phyloP scores from a whole-genome alignment of 371 early-diverging fungal species.

The Fennellomyces sp. region DNA sequence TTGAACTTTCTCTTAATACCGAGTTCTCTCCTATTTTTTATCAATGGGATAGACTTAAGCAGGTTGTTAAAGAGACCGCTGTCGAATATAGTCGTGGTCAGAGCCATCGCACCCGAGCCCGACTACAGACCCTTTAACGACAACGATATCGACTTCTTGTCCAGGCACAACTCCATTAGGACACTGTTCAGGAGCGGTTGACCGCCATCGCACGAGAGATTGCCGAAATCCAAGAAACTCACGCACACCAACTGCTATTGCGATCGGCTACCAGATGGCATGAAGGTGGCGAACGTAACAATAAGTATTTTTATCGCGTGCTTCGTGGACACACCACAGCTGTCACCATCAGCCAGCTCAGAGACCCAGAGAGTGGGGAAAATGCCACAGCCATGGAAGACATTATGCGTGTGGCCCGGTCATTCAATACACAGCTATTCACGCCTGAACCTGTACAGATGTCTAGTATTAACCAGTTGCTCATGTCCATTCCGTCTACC shows the following conservation, averaged over 20 bases:
- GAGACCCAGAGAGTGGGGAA: not conserved
- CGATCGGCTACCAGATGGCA: constrained; percentile 21
- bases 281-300: constrained; percentile 31
- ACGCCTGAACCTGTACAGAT: constrained; percentile 6
- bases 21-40: not conserved
- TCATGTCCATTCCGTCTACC: not conserved
- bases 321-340: constrained; percentile 10
- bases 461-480: not conserved
- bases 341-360: constrained; percentile 14
- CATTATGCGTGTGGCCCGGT: not conserved
- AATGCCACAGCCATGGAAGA: not conserved
- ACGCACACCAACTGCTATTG: constrained; percentile 3
- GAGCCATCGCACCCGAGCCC: not conserved
- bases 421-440: constrained; percentile 7
- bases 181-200: too few relatives aligned
- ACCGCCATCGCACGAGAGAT: not conserved
- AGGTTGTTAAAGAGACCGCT: constrained; percentile 4
- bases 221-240: not conserved
- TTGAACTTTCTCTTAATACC: not conserved
- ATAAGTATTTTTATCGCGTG: constrained; percentile 26
- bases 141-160: not conserved
- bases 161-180: not conserved
- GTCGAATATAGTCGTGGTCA: not conserved
- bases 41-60: not conserved
- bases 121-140: not conserved